Conservation (phyloP, 176 grass and related monocot species). For the Oryza meyeriana region DNA sequence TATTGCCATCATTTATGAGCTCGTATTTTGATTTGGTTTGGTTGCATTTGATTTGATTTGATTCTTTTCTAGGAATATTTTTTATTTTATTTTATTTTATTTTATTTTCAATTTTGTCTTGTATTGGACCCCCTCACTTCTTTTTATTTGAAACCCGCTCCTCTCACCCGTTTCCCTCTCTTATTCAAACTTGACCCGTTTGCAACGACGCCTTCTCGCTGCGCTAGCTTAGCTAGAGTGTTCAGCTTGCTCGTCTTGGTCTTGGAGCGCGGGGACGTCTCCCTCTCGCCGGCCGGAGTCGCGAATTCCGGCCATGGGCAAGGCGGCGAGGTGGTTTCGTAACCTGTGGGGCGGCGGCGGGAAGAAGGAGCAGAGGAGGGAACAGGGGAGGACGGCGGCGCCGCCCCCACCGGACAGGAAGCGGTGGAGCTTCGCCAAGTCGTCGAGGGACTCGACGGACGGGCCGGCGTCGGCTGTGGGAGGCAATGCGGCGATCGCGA, state of each 20-base stretch:
- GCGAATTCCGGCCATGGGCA: constrained; percentile 54
- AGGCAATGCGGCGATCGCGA: constrained; percentile 33
- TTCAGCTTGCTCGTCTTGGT: too few species aligned
- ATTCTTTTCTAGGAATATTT: not conserved
- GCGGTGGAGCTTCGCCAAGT: constrained; percentile 78
- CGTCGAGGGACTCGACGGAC: constrained; percentile 41
- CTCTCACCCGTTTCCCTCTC: constrained; percentile 48
- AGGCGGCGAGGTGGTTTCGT: constrained; percentile 74
- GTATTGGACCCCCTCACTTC: not conserved
- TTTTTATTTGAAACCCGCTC: constrained; percentile 45
- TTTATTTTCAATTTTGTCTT: not conserved
- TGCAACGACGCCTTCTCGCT: not conserved
- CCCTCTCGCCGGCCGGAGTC: not conserved
- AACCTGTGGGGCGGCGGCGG: constrained; percentile 49
- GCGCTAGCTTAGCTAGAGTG: too few species aligned
- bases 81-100: not conserved
- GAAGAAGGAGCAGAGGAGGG: constrained; percentile 7
- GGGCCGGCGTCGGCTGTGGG: not conserved
- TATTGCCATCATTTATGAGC: not conserved
- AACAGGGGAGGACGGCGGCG: constrained; percentile 24
- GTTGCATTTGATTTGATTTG: not conserved
- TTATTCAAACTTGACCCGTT: constrained; percentile 41
- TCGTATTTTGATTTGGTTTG: not conserved
- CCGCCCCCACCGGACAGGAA: constrained; percentile 48
- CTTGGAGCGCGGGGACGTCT: not conserved